phyloP scores from a whole-genome alignment of 139 green algal genomes.

The Ulvella scutata region DNA sequence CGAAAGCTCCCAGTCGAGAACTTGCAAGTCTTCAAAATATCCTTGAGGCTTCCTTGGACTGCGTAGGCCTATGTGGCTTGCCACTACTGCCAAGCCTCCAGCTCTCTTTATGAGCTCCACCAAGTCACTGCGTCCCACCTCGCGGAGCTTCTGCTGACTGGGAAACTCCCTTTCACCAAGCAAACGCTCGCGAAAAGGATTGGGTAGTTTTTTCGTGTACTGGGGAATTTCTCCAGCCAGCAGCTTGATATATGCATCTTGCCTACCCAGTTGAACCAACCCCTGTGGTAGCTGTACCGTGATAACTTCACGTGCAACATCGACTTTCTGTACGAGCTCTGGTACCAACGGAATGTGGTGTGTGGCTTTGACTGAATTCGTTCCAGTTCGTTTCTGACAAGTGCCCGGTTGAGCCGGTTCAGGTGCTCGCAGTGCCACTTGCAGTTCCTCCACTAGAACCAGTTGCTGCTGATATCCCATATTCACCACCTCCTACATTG shows the following conservation, averaged over 20 bases:
- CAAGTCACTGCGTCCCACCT: background rate
- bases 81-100: background rate
- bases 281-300: background rate
- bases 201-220: background rate
- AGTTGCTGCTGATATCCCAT: no score
- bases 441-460: no score
- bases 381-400: no score
- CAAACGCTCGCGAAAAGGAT: background rate
- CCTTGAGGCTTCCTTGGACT: no score
- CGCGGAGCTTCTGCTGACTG: background rate
- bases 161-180: background rate
- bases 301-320: background rate
- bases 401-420: no score
- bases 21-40: background rate
- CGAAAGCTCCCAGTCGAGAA: background rate
- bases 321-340: background rate
- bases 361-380: no score
- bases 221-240: background rate
- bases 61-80: no score
- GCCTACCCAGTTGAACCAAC: background rate
- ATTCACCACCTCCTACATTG: no score
- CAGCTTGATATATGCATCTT: background rate
- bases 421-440: no score
- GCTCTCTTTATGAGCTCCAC: background rate
- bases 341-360: background rate